Conservation (phyloP, 352 stramenopile genomes). For the Phytophthora vignae region DNA sequence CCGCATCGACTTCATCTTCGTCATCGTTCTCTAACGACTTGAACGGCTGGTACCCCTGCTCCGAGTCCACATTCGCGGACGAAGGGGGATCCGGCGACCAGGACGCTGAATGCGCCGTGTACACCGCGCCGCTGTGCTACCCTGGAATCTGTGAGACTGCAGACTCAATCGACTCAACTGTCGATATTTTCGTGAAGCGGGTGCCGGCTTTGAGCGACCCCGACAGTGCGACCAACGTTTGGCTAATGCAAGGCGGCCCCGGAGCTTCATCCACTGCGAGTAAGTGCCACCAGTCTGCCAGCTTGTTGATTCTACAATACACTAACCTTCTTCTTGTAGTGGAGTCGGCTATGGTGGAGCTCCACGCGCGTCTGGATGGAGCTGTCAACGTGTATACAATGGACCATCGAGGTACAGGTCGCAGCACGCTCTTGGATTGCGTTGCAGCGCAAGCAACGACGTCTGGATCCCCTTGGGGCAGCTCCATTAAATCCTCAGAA, state of each 20-base stretch:
- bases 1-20: background rate
- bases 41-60: slow-evolving; percentile 47
- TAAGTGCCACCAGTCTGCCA: slow-evolving; percentile 12
- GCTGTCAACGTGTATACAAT: slow-evolving; percentile 66
- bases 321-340: slow-evolving; percentile 26
- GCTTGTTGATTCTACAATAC: background rate
- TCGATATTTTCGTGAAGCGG: slow-evolving; percentile 52
- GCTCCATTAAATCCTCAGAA: slow-evolving; percentile 29
- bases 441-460: slow-evolving; percentile 47
- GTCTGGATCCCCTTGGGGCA: slow-evolving; percentile 40
- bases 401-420: slow-evolving; percentile 60
- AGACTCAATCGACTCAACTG: slow-evolving; percentile 8
- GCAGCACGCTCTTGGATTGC: slow-evolving; percentile 51
- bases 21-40: slow-evolving; percentile 6
- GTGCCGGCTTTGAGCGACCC: slow-evolving; percentile 24
- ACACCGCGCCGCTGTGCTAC: slow-evolving; percentile 45
- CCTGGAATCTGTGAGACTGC: slow-evolving; percentile 25
- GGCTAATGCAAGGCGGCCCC: slow-evolving; percentile 48
- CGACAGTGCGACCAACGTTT: slow-evolving; percentile 35
- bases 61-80: slow-evolving; percentile 36
- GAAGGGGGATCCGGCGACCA: slow-evolving; percentile 9
- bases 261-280: slow-evolving; percentile 42
- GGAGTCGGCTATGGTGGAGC: slow-evolving; percentile 43
- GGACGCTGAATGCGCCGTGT: slow-evolving; percentile 44
- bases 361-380: slow-evolving; percentile 38